These are phyloP conservation scores for Ceratocystis colombiana DNA, from an alignment of 2,329 filamentous ascomycete genomes.

Conservation along the genomic window DNA sequence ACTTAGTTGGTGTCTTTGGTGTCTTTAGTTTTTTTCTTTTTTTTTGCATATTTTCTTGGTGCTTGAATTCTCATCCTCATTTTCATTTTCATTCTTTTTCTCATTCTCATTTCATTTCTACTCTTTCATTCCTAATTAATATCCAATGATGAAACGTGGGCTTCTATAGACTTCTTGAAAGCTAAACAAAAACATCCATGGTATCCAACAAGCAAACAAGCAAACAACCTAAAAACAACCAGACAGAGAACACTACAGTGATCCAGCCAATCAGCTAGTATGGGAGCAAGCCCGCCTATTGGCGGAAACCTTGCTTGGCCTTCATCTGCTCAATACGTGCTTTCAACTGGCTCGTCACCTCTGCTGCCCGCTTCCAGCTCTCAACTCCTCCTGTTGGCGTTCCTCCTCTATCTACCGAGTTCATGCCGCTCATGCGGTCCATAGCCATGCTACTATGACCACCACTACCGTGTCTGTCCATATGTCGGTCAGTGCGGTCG, in stretches of 20 bases:
- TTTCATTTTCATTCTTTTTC: too few species aligned
- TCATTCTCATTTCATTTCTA: too few species aligned
- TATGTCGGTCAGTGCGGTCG: conserved; percentile 12
- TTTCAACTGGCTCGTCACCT: conserved; percentile 95
- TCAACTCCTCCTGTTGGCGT: conserved; percentile 48
- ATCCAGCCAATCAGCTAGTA: neutral
- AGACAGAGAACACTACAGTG: neutral
- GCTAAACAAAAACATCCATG: conserved; percentile 1
- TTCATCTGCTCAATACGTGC: conserved; percentile 99
- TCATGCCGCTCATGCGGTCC: conserved; percentile 16
- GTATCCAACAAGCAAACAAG: conserved; percentile 16
- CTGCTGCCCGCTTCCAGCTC: conserved; percentile 93
- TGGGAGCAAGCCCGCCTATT: conserved; percentile 5
- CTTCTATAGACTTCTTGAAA: conserved; percentile 8
- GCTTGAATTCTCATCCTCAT: too few species aligned
- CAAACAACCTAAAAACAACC: conserved; percentile 3
- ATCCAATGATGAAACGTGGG: conserved; percentile 6
- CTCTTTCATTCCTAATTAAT: neutral
- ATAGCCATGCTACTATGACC: conserved; percentile 10
- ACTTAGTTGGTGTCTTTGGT: too few species aligned
- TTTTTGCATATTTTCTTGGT: too few species aligned
- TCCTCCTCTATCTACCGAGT: conserved; percentile 12
- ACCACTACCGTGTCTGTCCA: neutral
- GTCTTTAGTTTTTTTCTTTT: too few species aligned
- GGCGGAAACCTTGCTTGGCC: conserved; percentile 35